phyloP scores from a whole-genome alignment of 768 basidiomycete genomes.

The Exsudoporus frostii region DNA sequence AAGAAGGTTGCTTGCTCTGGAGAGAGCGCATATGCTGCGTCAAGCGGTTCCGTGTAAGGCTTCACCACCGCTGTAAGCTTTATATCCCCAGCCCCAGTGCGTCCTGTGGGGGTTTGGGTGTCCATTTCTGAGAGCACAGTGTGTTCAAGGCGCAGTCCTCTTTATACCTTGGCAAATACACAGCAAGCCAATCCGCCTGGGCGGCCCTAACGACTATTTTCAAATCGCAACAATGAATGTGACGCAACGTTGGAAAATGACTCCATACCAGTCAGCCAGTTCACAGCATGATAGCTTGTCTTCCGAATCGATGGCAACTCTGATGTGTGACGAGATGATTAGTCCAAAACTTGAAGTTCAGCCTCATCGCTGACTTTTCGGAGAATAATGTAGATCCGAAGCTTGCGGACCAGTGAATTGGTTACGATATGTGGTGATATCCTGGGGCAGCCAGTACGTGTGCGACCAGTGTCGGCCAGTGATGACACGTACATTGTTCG shows the following conservation, averaged over 20 bases:
- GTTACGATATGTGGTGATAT: too few species aligned
- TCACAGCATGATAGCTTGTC: neutral
- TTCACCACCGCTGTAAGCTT: neutral
- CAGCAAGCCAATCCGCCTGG: neutral
- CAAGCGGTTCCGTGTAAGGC: neutral
- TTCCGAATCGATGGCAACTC: too few species aligned
- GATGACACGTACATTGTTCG: too few species aligned
- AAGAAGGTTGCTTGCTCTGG: constrained; percentile 27
- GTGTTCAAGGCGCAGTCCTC: too few species aligned
- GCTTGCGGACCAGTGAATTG: too few species aligned
- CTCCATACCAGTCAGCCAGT: neutral
- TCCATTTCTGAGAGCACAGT: neutral
- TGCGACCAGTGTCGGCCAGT: neutral
- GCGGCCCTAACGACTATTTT: neutral
- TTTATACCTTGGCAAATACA: neutral
- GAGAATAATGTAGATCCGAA: too few species aligned
- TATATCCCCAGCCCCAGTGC: constrained; percentile 9
- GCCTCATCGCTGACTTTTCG: too few species aligned
- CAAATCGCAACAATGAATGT: neutral
- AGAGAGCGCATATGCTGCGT: constrained; percentile 1
- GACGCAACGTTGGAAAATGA: too few species aligned
- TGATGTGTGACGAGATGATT: too few species aligned
- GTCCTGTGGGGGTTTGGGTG: neutral
- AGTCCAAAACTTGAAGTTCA: too few species aligned
- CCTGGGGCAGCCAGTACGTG: neutral